Evolutionary conservation across 768 basidiomycete species (phyloP), one percentile per base, ranked within the genome.

Genomic region (Leucosporidium yakuticum): DNA sequence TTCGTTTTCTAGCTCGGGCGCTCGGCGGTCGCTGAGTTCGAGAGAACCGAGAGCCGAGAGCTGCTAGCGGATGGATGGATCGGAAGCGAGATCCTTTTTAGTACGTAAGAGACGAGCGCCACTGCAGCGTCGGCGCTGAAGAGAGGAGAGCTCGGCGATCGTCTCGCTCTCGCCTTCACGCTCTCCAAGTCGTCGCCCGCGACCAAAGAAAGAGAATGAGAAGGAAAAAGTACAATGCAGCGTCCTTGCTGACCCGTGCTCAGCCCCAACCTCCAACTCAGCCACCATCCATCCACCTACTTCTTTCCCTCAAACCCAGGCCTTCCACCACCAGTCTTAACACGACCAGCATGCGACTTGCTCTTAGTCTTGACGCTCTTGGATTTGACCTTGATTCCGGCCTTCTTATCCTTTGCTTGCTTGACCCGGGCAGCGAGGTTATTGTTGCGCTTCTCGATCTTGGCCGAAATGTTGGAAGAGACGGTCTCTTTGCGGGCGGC

Each of bases 391-490:
- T 54, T 54, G 44, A 60, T 59, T 72, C 85, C 80, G 82, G 80
- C 85, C 68, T 81, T 80, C 77, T 83, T 86, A 58, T 86, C 85
- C 71, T 82, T 84, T 77, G 83, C 83, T 44, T 88, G 83, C 77
- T 97, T 92, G 65, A 87, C 85, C 23, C 92, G 85, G 81, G 84
- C 85, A 0, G 91, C 88, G 74, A 97, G 89, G 75, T 98, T 97
- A 74, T 95, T 92, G 20, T 85, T 77, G 6, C 92, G 84, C 79
- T 98, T 98, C 81, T 94, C 91, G 79, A 91, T 88, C 77, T 84
- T 87, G 36, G 89, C 89, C 2, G 88, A 88, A 84, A 91, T 88
- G 4, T 87, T 83, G 17, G 85, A 83, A 4, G 83, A 73, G 32
- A 92, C 76, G 48, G 90, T 86, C 64, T 89, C 87, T 78, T 95